Evolutionary conservation across 1,284 basidiomycete species (phyloP).

Genomic region (Ganoderma sinense): DNA sequence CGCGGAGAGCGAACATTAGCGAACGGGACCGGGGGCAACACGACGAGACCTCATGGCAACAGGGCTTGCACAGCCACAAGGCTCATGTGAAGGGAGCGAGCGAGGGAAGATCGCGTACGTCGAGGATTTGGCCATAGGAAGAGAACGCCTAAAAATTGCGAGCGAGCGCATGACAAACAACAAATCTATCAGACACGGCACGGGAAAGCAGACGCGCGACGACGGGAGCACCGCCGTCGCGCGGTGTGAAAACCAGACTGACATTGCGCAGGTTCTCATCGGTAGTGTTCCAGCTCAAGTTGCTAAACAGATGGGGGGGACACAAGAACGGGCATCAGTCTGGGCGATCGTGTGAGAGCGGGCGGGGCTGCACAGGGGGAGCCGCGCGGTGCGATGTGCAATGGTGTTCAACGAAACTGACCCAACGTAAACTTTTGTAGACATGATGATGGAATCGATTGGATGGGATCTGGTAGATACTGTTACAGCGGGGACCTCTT

Average conservation of each 20-base stretch:
- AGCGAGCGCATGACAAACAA: slow-evolving; percentile 33
- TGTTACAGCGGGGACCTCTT: slow-evolving; percentile 51
- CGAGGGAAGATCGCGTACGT: slow-evolving; percentile 66
- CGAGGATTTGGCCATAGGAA: slow-evolving; percentile 71
- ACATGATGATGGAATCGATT: slow-evolving; percentile 51
- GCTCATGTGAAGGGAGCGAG: slow-evolving; percentile 18
- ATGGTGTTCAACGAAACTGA: slow-evolving; percentile 55
- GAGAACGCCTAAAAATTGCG: slow-evolving; percentile 69
- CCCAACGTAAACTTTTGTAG: slow-evolving; percentile 88
- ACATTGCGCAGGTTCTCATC: slow-evolving; percentile 89
- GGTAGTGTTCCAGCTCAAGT: slow-evolving; percentile 94
- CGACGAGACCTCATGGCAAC: slow-evolving; percentile 21
- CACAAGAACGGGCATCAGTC: slow-evolving; percentile 41
- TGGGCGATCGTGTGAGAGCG: slow-evolving; percentile 25
- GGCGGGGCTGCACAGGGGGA: slow-evolving; percentile 18
- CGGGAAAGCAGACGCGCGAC: slow-evolving; percentile 42
- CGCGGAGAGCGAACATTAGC: slow-evolving; percentile 28
- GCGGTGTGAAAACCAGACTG: slow-evolving; percentile 60
- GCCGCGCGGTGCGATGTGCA: slow-evolving; percentile 20
- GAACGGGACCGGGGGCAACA: slow-evolving; percentile 7
- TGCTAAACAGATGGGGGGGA: slow-evolving; percentile 59
- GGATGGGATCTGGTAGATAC: slow-evolving; percentile 50
- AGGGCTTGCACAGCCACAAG: slow-evolving; percentile 27
- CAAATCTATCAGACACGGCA: slow-evolving; percentile 41
- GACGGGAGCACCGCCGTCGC: slow-evolving; percentile 39